A percentile compares a stretch with the other conserved stretches of the same genome.
phyloP scores from a whole-genome alignment of 257 asterid species.

The Solanum arcanum region DNA sequence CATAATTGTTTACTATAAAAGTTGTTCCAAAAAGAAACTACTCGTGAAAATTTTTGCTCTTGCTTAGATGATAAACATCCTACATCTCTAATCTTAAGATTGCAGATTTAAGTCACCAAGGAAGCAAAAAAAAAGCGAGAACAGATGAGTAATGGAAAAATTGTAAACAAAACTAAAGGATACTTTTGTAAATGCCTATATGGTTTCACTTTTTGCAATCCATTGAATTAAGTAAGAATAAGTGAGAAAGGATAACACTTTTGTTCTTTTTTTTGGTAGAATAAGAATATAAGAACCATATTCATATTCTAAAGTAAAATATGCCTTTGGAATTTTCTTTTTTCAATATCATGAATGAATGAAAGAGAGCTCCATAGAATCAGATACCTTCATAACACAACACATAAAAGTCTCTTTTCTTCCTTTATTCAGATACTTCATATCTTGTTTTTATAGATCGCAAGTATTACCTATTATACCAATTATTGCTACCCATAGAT shows the following conservation, averaged over 20 bases:
- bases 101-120: background rate
- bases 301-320: background rate
- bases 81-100: background rate
- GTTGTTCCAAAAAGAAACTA: background rate
- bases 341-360: background rate
- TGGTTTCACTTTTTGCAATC: background rate
- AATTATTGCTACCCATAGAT: background rate
- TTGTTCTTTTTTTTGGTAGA: background rate
- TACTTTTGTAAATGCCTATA: background rate
- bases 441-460: background rate
- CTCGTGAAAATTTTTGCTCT: background rate
- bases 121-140: accelerated
- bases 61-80: background rate
- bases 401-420: background rate
- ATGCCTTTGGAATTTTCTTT: background rate
- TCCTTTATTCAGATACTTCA: background rate
- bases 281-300: slow-evolving; percentile 1
- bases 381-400: background rate
- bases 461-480: background rate
- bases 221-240: background rate
- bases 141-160: background rate
- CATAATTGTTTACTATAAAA: background rate
- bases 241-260: background rate
- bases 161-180: background rate
- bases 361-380: background rate